These are phyloP conservation scores for Solidago caesia DNA, from an alignment of 129 eudicot species.

Conservation along the genomic window DNA sequence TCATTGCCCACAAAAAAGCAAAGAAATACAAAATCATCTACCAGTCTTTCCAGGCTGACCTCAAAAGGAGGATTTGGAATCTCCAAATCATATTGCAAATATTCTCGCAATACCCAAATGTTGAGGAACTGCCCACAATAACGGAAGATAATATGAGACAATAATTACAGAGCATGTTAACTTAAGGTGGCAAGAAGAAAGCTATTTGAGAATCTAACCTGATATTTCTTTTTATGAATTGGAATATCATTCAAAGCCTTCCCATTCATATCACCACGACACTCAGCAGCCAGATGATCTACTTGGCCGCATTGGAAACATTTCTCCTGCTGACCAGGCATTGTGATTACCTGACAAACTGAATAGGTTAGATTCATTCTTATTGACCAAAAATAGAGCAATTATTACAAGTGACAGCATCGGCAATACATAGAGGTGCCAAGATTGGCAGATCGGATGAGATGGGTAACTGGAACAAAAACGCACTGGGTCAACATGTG, in stretches of 20 bases:
- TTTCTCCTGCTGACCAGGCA: slow-evolving; percentile 92
- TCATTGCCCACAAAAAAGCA: slow-evolving; percentile 98
- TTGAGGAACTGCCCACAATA: slow-evolving; percentile 72
- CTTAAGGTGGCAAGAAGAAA: slow-evolving; percentile 7
- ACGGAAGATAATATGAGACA: not conserved
- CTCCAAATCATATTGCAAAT: slow-evolving; percentile 86
- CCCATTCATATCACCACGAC: slow-evolving; percentile 55
- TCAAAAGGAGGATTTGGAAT: slow-evolving; percentile 75
- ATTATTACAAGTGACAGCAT: slow-evolving; percentile 7
- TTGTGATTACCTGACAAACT: slow-evolving; percentile 59
- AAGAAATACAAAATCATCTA: slow-evolving; percentile 91
- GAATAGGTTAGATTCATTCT: slow-evolving; percentile 3
- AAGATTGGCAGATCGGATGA: not conserved
- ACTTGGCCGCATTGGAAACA: slow-evolving; percentile 88
- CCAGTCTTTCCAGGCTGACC: slow-evolving; percentile 75
- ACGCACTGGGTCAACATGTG: not conserved
- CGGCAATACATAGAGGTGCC: not conserved
- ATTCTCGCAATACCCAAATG: slow-evolving; percentile 92
- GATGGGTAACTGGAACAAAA: not conserved
- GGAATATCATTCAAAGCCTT: slow-evolving; percentile 53
- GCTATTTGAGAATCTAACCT: slow-evolving; percentile 46
- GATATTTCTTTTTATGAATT: slow-evolving; percentile 88
- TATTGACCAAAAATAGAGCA: slow-evolving; percentile 14
- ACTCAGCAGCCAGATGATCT: slow-evolving; percentile 96
- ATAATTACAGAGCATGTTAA: not conserved